Base-by-base conservation (phyloP, 1,139 yeast genomes). In the Debaryomyces subglobosus region DNA sequence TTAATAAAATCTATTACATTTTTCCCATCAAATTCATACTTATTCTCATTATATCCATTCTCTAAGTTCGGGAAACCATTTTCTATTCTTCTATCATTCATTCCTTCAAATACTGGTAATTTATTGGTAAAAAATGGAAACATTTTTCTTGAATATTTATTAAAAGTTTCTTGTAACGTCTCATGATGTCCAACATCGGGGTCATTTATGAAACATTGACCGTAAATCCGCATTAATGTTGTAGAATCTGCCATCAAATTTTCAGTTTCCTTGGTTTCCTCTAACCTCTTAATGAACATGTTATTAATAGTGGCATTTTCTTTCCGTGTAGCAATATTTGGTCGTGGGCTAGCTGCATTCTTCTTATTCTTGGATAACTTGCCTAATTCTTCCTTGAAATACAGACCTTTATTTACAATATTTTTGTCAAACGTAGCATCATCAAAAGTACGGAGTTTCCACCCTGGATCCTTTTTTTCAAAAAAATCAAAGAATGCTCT, bases 171-270 rank as follows among this genome's bases (percentile, higher is more conserved):
- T 30, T 43, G 39, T 38, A 51, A 13, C 20, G 46, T 43, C 33
- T 41, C 43, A 27, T 51, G 40, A 8, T 55, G 41, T 13, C 45
- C 43, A 12, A 48, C 38, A 10, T 45, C 33, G 13, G 46, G 43
- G 12, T 55, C 43, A 37, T 52, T 48, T 29, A 71, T 40, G 52
- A 69, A 76, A 51, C 79, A 76, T 48, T 69, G 65, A 3, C 74
- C 74, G 49, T 62, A 75, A 2, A 72, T 47, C 38, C 81, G 49
- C 48, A 71, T 42, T 2, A 73, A 27, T 0, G 73, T 61, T 23
- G 62, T 56, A 2, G 68, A 54, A 53, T 76, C 80, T 1, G 75
- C 77, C 77, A 76, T 72, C 16, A 56, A 51, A 24, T 62, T 65
- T 29, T 68, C 70, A 0, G 62, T 56, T 0, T 43, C 30, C 16